Evolutionary conservation across 2,329 filamentous ascomycete genomes (phyloP), one percentile per base, ranked within the genome.

Genomic region (Arachnomyces sp.): DNA sequence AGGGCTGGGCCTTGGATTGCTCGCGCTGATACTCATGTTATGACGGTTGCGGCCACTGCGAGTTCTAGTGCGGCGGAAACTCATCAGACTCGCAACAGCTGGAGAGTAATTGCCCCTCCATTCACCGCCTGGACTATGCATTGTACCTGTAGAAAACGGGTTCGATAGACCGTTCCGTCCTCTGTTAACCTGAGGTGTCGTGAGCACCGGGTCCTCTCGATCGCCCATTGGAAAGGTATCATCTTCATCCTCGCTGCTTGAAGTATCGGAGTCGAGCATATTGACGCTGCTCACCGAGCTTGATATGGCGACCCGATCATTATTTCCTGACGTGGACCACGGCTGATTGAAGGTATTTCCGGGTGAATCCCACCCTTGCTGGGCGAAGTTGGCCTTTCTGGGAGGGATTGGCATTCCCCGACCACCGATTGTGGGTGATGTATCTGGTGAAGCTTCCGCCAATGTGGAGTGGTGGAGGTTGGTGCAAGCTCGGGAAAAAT

Each of bases 381-480:
- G 20, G 52, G 60, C 65, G 35, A 56, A 59, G 38, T 53, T 57
- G 12, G 60, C 63, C 18, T 63, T 44, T 13, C 62, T 60, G 42
- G 72, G 76, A 38, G 77, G 76, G 39, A 81, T 80, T 43, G 69
- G 70, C 57, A 81, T 70, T 2, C 72, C 73, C 47, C 83, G 79
- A 31, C 82, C 81, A 38, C 81, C 80, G 40, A 92, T 81, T 9
- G 82, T 89, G 1, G 92, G 92, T 1, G 89, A 95, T 0, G 87
- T 92, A 59, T 94, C 88, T 3, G 89, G 88, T 4, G 85, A 92
- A 1, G 85, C 84, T 59, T 94, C 86, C 41, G 90, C 89, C 7
- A 96, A 75, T 0, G 85, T 96, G 12, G 90, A 95, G 63, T 96
- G 92, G 64, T 96, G 92, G 15, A 98, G 72, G 58, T 89, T 94